These are phyloP conservation scores for Phytophthora hybrid DNA, from an alignment of 352 stramenopile species.

Conservation along the genomic window DNA sequence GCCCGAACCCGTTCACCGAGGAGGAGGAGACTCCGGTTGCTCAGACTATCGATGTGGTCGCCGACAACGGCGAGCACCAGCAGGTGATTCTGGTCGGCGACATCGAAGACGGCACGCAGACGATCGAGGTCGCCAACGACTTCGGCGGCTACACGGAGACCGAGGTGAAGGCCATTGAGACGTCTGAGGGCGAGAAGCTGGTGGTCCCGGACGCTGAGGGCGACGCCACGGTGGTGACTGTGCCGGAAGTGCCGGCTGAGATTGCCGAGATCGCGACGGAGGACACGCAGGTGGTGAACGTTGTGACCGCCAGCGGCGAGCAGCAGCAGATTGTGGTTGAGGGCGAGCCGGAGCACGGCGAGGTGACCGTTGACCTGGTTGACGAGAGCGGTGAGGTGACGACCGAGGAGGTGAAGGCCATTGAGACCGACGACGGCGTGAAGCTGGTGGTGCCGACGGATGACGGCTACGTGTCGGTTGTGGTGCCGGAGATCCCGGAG, in stretches of 20 bases:
- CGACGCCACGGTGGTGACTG: slow-evolving; percentile 3
- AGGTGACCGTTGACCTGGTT: slow-evolving; percentile 16
- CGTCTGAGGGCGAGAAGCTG: slow-evolving; percentile 6
- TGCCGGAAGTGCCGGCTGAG: slow-evolving; percentile 15
- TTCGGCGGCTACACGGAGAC: slow-evolving; percentile 9
- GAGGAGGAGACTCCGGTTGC: background rate
- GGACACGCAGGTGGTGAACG: slow-evolving; percentile 17
- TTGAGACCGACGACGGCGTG: slow-evolving; percentile 12
- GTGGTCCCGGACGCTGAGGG: slow-evolving; percentile 13
- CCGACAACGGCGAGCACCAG: slow-evolving; percentile 7
- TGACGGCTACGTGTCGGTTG: slow-evolving; percentile 8
- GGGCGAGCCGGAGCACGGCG: slow-evolving; percentile 17
- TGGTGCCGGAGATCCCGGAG: slow-evolving; percentile 10
- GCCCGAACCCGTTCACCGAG: background rate
- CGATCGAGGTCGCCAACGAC: slow-evolving; percentile 14
- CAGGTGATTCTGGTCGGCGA: slow-evolving; percentile 16
- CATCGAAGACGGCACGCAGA: slow-evolving; percentile 14
- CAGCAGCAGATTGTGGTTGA: slow-evolving; percentile 20
- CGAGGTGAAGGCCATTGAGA: slow-evolving; percentile 21
- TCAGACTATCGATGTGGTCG: slow-evolving; percentile 19
- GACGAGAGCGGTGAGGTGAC: slow-evolving; percentile 15
- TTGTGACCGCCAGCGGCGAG: slow-evolving; percentile 10
- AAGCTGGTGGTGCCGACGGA: slow-evolving; percentile 15
- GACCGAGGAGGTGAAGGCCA: slow-evolving; percentile 1
- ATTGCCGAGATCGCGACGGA: slow-evolving; percentile 25